Evolutionary conservation across 1,284 basidiomycete genomes (phyloP).

Genomic region (Cutaneotrichosporon cavernicola): DNA sequence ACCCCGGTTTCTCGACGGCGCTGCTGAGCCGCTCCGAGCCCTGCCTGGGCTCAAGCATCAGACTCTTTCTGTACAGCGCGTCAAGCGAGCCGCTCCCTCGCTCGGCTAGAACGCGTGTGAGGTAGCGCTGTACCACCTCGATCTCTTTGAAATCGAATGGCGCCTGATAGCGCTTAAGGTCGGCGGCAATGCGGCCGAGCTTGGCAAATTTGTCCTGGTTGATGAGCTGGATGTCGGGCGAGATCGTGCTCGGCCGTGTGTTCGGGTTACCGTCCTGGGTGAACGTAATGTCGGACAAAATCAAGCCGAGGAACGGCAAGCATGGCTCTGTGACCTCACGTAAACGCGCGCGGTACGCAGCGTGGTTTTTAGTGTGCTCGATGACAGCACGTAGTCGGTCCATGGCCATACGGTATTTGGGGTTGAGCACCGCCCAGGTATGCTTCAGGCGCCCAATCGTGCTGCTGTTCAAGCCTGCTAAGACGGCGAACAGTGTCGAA

Average conservation of each 20-base stretch:
- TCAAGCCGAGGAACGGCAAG: conserved; percentile 80
- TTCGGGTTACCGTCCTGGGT: conserved; percentile 92
- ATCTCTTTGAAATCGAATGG: conserved; percentile 52
- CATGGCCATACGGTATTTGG: conserved; percentile 77
- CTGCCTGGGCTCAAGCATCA: conserved; percentile 52
- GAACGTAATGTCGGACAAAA: conserved; percentile 70
- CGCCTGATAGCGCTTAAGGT: conserved; percentile 88
- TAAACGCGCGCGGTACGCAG: conserved; percentile 77
- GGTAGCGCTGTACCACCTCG: conserved; percentile 47
- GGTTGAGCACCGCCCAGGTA: conserved; percentile 85
- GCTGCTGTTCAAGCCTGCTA: conserved; percentile 91
- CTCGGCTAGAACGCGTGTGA: conserved; percentile 47
- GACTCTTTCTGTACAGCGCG: conserved; percentile 51
- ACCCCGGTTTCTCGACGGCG: conserved; percentile 45
- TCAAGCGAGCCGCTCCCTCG: conserved; percentile 50
- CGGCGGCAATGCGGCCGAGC: conserved; percentile 81
- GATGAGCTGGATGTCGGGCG: conserved; percentile 74
- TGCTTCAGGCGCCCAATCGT: conserved; percentile 88
- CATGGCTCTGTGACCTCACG: conserved; percentile 81
- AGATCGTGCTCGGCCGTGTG: conserved; percentile 72
- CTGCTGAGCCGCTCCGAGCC: conserved; percentile 42
- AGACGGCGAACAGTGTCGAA: conserved; percentile 91
- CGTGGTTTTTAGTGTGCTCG: conserved; percentile 68
- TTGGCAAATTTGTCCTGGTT: conserved; percentile 96
- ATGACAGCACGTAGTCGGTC: conserved; percentile 80